Evolutionary conservation across 2,329 filamentous ascomycete genomes (phyloP), one percentile per base, ranked within the genome.

Genomic region (Seiridium unicorne): DNA sequence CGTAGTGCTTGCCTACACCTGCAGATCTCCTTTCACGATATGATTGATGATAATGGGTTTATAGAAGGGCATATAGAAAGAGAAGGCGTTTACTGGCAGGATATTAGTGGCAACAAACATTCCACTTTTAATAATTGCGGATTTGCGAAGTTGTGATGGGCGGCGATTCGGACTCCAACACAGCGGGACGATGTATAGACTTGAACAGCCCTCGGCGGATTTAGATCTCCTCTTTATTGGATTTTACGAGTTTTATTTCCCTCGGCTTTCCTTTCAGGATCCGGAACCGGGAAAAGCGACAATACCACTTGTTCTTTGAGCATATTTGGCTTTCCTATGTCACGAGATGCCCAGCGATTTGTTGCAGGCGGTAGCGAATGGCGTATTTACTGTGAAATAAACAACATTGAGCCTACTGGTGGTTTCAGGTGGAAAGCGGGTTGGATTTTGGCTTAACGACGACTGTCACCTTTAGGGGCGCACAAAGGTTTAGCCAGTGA

Each of bases 21-120:
- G 26, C 46, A 46, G 34, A 18, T 44, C 57, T 51, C 18, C 49
- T 62, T 60, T 62, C 60, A 64, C 63, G 65, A 66, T 64, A 72
- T 64, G 70, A 73, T 67, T 70, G 53, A 72, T 67, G 69, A 72
- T 47, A 34, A 54, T 61, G 60, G 61, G 64, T 61, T 66, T 65
- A 70, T 70, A 71, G 68, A 72, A 63, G 64, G 64, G 34, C 49
- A 66, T 60, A 70, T 70, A 73, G 68, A 72, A 65, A 68, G 66
- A 68, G 64, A 60, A 51, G 65, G 66, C 65, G 63, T 71, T 69
- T 63, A 57, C 59, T 60, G 55, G 57, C 53, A 55, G 34, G 26
- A 44, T 44, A 57, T 36, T 42, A 51, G 44, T 38, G 34, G 44
- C 31, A 61, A 51, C 61, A 59, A 59, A 60, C 51, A 51, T 55